Conservation (phyloP, 139 green algal genomes). For the Coelastrella sp. region DNA sequence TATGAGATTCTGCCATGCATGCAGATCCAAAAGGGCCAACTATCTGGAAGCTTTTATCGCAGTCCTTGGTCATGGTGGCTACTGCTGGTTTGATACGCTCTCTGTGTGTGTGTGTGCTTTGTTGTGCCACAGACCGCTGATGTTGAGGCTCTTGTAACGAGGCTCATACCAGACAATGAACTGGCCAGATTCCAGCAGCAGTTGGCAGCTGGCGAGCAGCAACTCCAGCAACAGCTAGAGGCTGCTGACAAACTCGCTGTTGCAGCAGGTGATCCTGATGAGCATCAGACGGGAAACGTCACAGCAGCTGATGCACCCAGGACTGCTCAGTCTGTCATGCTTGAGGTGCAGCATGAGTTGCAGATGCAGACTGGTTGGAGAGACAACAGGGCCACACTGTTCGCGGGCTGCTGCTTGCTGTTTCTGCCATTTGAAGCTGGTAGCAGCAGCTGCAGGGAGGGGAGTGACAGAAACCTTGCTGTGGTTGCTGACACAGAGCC, state of each 20-base stretch:
- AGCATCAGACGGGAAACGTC: not conserved
- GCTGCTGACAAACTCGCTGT: not conserved
- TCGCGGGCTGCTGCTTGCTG: constrained; percentile 39
- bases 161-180: not conserved
- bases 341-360: not conserved
- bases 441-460: not conserved
- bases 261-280: not conserved
- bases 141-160: not conserved
- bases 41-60: no score
- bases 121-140: not conserved
- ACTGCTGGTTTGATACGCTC: not conserved
- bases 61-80: no score
- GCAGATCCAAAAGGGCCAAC: no score
- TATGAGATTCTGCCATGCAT: no score
- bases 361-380: constrained; percentile 25
- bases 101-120: not conserved
- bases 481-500: no score
- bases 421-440: not conserved
- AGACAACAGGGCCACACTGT: constrained; percentile 16
- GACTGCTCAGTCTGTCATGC: constrained; percentile 11
- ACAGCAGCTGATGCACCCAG: not conserved
- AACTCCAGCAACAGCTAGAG: constrained; percentile 1
- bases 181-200: not conserved
- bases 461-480: no score
- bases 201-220: constrained; percentile 1